Evolutionary conservation across 257 asterid species (phyloP), one percentile per base, ranked within the genome.

Genomic region (Cruciata laevipes): DNA sequence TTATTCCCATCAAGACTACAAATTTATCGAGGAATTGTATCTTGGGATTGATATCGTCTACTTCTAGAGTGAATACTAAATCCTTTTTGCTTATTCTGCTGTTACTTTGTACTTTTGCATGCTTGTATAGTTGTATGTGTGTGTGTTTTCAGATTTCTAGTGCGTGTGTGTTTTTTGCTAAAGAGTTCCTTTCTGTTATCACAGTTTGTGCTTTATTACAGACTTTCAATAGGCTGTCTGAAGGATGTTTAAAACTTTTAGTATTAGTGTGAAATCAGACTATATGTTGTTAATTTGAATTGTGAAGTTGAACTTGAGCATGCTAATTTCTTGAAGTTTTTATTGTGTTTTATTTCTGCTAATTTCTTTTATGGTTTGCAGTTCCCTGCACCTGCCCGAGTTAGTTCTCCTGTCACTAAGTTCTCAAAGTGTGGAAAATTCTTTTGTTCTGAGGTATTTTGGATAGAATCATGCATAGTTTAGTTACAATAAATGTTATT

Each of bases 11-110:
- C 84, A 86, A 86, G 83, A 86, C 81, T 82, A 80, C 92, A 55
- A 80, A 79, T 82, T 83, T 88, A 42, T 88, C 99, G 6, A 85
- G 79, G 92, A 80, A 87, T 62, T 90, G 95, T 78, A 87, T 93
- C 80, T 70, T 85, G 86, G 95, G 94, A 78, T 86, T 85, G 75
- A 88, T 85, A 82, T 86, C 92, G 71, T 84, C 79, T 20, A 68
- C 92, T 64, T 89, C 95, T 61, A 25, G 47, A 73, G 95, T 93
- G 95, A 85, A 81, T 83, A 78, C 83, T 73, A 78, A 47, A 58
- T 73, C 83, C 75, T 66, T 69, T 18, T 69, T 59, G 6, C 66
- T 69, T 37, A 30, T 57, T 64, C 3, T 40, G 7, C 20, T 47
- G 20, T 47, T 47, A 47, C 16, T 23, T 58, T 40, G 21, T 70